phyloP scores from a whole-genome alignment of 768 basidiomycete species.

The Calocybe gangraenosa region DNA sequence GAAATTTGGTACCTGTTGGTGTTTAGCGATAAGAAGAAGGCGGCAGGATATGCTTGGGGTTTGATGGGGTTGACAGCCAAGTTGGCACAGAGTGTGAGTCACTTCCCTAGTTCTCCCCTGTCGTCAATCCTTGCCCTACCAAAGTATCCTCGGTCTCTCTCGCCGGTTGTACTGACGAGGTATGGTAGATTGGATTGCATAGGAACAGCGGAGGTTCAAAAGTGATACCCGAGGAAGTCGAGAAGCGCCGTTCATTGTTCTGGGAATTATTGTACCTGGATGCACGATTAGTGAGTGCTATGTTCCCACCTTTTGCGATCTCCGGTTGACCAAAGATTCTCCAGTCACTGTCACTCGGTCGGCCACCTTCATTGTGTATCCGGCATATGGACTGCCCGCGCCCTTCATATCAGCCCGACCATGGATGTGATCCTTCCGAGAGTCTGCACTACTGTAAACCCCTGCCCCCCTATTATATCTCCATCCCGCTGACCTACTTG shows the following conservation, averaged over 20 bases:
- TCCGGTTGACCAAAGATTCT: background rate
- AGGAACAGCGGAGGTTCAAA: conserved; percentile 59
- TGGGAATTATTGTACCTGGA: conserved; percentile 71
- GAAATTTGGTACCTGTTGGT: conserved; percentile 65
- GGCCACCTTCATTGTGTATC: conserved; percentile 62
- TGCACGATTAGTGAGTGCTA: conserved; percentile 44
- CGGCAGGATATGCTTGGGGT: conserved; percentile 53
- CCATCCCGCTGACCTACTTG: conserved; percentile 3
- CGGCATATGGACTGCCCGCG: conserved; percentile 56
- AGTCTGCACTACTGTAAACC: conserved; percentile 36
- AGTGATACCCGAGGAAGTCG: conserved; percentile 66
- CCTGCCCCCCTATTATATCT: background rate
- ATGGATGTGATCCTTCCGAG: conserved; percentile 30
- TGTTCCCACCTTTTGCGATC: conserved; percentile 5
- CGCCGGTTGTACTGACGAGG: too few relatives aligned
- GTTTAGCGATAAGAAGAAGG: conserved; percentile 68
- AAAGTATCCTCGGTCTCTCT: background rate
- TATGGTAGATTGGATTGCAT: conserved; percentile 13
- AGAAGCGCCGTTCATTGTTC: conserved; percentile 62
- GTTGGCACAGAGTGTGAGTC: conserved; percentile 64
- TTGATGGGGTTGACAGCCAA: conserved; percentile 56
- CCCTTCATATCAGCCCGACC: conserved; percentile 41
- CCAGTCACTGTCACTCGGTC: conserved; percentile 59
- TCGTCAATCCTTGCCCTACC: background rate
- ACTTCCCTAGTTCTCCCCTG: too few relatives aligned